phyloP scores from a whole-genome alignment of 768 basidiomycete species.

The Aureoboletus auriporus region DNA sequence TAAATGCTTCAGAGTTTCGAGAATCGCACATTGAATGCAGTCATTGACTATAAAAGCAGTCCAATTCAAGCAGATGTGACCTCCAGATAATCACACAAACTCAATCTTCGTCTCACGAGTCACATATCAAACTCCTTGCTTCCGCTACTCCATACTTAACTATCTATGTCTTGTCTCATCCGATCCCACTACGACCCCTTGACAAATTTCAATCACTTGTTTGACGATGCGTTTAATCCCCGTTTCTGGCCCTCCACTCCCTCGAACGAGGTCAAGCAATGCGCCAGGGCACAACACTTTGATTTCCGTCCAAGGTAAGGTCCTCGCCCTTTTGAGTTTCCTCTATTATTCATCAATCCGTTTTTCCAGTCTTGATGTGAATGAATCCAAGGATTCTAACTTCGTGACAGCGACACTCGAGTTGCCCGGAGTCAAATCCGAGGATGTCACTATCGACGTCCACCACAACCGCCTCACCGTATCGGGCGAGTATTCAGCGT shows the following conservation, averaged over 20 bases:
- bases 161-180: neutral
- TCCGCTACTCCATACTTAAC: too few species aligned
- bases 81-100: too few species aligned
- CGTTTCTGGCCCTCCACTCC: neutral
- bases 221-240: neutral
- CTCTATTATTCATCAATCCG: neutral
- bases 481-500: constrained; percentile 38
- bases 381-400: constrained; percentile 39
- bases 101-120: neutral
- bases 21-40: too few species aligned
- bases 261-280: neutral
- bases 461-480: constrained; percentile 42
- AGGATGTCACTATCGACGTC: constrained; percentile 44
- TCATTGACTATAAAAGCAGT: too few species aligned
- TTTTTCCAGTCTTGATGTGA: constrained; percentile 38
- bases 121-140: neutral
- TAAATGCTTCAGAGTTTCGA: neutral
- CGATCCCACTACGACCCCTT: neutral
- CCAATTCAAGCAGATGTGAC: too few species aligned
- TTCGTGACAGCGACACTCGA: constrained; percentile 50
- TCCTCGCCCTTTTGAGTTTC: too few species aligned
- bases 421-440: constrained; percentile 48
- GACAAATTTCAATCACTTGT: neutral
- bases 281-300: neutral
- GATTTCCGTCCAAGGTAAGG: constrained; percentile 1